Evolutionary conservation across 805 yeast species (phyloP).

Genomic region (Candida nanaspora): DNA sequence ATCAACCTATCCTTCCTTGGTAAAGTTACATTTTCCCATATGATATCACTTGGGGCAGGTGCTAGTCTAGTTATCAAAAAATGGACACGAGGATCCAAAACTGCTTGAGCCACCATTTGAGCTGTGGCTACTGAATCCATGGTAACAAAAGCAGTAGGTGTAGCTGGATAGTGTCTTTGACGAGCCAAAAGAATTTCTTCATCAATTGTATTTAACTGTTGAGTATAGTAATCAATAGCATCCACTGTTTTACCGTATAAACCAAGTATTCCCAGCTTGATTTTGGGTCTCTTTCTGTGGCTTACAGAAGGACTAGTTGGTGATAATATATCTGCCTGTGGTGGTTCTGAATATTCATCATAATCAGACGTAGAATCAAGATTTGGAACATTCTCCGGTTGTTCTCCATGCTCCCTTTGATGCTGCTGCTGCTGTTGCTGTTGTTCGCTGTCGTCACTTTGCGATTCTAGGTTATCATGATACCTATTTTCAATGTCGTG

Average conservation of each 20-base stretch:
- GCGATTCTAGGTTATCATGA: slow-evolving; percentile 12
- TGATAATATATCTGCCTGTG: not conserved
- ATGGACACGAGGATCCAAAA: slow-evolving; percentile 82
- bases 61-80: slow-evolving; percentile 78
- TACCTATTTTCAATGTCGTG: slow-evolving; percentile 10
- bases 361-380: slow-evolving; percentile 16
- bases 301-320: slow-evolving; percentile 10
- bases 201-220: slow-evolving; percentile 62
- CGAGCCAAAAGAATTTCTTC: slow-evolving; percentile 62
- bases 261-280: slow-evolving; percentile 55
- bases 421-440: too few relatives aligned
- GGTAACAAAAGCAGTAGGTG: slow-evolving; percentile 89
- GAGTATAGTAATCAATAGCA: slow-evolving; percentile 71
- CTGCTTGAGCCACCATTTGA: slow-evolving; percentile 94
- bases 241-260: slow-evolving; percentile 66
- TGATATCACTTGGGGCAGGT: slow-evolving; percentile 93
- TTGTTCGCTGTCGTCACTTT: too few relatives aligned
- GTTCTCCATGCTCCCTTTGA: too few relatives aligned
- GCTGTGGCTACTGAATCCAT: slow-evolving; percentile 95
- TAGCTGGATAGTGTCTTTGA: slow-evolving; percentile 63
- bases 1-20: slow-evolving; percentile 65
- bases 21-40: slow-evolving; percentile 86
- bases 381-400: not conserved
- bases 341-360: slow-evolving; percentile 6
- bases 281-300: slow-evolving; percentile 47